Evolutionary conservation across 2,329 filamentous ascomycete species (phyloP), one percentile per base, ranked within the genome.

Genomic region (Curvularia sp.): DNA sequence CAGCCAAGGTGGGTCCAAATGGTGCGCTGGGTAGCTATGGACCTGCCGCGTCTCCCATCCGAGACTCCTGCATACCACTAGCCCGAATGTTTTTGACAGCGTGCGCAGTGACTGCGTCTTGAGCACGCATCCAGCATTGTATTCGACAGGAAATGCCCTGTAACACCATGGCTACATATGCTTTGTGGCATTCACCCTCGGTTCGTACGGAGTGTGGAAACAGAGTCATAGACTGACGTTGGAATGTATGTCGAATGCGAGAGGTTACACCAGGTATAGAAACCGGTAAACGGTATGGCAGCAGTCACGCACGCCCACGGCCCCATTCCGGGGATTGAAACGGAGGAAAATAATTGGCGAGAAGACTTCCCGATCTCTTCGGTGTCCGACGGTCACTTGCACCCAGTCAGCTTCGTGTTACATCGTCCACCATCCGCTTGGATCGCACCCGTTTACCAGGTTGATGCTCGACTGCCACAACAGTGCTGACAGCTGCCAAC

Each of bases 401-500:
- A n/a, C 18, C 9, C 43, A 19, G 43, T 46, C 43, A 46, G 43
- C 43, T 18, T 45, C 25, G 42, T 45, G 25, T n/a, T 28, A 15
- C 15, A 15, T 19, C 18, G 13, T 28, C 25, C 42, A 19, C 28
- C n/a, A 19, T 6, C 27, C n/a, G n/a, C 43, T 18, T n/a, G 21
- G 27, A 27, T 27, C 43, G 43, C n/a, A 46, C 39, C n/a, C 27
- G n/a, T 21, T 5, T 30, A 21, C 43, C 15, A 30, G 27, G 27
- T 19, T 19, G 27, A 30, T 46, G n/a, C 25, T 19, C 25, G 28
- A 32, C 12, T 13, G n/a, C 18, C 12, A 13, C 27, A 28, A 32
- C 27, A 30, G n/a, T 18, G 18, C 47, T 39, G 47, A 38, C 32
- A 39, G 61, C 61, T 62, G 55, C 57, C 48, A 45, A 13, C 9